Evolutionary conservation across 768 basidiomycete genomes (phyloP).

Genomic region (Hericium coralloides): DNA sequence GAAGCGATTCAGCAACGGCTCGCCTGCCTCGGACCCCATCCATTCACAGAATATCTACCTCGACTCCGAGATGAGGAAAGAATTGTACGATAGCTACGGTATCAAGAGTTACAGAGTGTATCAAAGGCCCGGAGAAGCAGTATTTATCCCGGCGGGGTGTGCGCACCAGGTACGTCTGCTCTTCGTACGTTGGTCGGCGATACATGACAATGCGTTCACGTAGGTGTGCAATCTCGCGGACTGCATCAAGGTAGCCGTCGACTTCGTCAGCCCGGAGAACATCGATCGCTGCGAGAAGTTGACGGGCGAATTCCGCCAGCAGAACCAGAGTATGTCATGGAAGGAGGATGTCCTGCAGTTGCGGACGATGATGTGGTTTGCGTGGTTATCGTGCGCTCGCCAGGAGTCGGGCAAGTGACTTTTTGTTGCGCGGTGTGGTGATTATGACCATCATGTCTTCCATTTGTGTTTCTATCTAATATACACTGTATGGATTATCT

Average conservation of each 20-base stretch:
- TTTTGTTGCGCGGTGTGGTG: not conserved
- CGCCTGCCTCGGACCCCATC: conserved; percentile 70
- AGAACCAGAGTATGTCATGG: conserved; percentile 85
- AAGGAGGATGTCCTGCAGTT: conserved; percentile 92
- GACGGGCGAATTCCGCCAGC: conserved; percentile 82
- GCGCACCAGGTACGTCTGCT: conserved; percentile 65
- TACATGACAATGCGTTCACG: not conserved
- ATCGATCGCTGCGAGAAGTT: conserved; percentile 77
- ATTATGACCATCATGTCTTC: not conserved
- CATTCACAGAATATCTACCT: conserved; percentile 87
- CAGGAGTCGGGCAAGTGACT: conserved; percentile 29
- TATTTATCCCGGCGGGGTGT: conserved; percentile 93
- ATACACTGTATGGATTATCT: not conserved
- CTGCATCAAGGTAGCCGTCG: conserved; percentile 91
- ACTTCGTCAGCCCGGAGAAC: conserved; percentile 94
- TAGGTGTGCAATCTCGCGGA: conserved; percentile 91
- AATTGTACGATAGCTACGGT: conserved; percentile 56
- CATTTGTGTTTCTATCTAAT: not conserved
- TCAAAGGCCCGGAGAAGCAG: conserved; percentile 86
- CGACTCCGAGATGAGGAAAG: conserved; percentile 55
- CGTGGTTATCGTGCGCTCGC: conserved; percentile 66
- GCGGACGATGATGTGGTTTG: conserved; percentile 90
- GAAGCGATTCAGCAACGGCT: conserved; percentile 43
- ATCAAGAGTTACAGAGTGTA: conserved; percentile 80
- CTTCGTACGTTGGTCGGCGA: not conserved